These are phyloP conservation scores for Golubevia pallescens DNA, from an alignment of 1,284 basidiomycete genomes.

Conservation along the genomic window DNA sequence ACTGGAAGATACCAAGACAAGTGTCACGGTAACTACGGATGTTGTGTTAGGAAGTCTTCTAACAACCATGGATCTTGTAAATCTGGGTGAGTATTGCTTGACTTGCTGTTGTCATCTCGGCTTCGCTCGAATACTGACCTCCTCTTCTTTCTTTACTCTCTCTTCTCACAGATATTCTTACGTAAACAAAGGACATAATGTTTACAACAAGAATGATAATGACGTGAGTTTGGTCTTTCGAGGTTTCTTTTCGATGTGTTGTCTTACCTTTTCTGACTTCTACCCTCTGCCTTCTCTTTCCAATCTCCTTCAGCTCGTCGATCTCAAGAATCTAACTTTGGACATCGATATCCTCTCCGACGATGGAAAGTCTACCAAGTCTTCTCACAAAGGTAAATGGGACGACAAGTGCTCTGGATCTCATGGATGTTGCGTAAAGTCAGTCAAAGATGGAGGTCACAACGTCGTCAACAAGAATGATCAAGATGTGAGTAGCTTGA, in stretches of 20 bases:
- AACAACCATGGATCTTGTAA: too few relatives aligned
- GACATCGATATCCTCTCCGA: not conserved
- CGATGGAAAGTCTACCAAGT: not conserved
- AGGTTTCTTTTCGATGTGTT: not conserved
- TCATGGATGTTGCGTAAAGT: not conserved
- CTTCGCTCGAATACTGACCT: too few relatives aligned
- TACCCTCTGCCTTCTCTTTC: not conserved
- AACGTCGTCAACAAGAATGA: not conserved
- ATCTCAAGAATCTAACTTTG: not conserved
- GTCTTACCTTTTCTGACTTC: not conserved
- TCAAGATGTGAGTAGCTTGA: not conserved
- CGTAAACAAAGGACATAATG: too few relatives aligned
- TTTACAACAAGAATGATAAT: too few relatives aligned
- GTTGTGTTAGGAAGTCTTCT: not conserved
- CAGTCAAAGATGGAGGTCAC: not conserved
- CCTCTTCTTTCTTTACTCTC: too few relatives aligned
- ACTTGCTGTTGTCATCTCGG: too few relatives aligned
- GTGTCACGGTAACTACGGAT: not conserved
- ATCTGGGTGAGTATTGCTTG: too few relatives aligned
- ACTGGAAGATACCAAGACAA: not conserved
- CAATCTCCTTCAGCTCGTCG: not conserved
- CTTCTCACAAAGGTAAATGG: not conserved
- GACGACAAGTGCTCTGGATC: not conserved
- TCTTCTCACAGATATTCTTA: too few relatives aligned
- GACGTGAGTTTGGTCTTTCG: too few relatives aligned